A percentile compares a stretch with the other conserved stretches of the same genome.
Evolutionary conservation across 495 filamentous ascomycete genomes (phyloP).

Genomic region (Aspergillus cavernicola): DNA sequence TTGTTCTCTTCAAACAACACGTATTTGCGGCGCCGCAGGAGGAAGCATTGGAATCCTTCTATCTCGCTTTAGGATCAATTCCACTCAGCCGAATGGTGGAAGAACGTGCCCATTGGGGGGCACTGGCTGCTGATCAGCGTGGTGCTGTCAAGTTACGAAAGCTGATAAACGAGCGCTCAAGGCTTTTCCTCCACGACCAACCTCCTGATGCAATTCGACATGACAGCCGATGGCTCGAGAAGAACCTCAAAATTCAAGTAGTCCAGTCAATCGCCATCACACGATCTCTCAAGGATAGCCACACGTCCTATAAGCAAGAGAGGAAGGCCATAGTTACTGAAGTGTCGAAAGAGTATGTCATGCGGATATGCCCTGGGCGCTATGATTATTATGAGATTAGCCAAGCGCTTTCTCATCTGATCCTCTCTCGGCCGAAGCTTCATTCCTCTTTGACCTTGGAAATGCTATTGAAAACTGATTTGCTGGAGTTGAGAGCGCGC

Average conservation of each 20-base stretch:
- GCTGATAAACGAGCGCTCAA: constrained; percentile 77
- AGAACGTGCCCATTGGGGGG: constrained; percentile 47
- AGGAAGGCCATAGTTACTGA: constrained; percentile 64
- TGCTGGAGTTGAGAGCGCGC: constrained; percentile 70
- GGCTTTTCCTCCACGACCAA: constrained; percentile 82
- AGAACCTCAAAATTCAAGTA: constrained; percentile 71
- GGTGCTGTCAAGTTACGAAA: constrained; percentile 60
- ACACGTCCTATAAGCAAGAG: constrained; percentile 62
- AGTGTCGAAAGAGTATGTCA: constrained; percentile 38
- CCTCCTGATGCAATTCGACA: constrained; percentile 65
- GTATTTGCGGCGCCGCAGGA: constrained; percentile 85
- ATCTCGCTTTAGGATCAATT: constrained; percentile 50
- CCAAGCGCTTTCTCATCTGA: constrained; percentile 69
- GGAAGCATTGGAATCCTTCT: constrained; percentile 80
- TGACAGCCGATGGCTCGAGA: constrained; percentile 84
- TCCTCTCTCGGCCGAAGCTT: constrained; percentile 79
- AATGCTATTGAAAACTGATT: constrained; percentile 76
- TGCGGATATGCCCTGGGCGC: constrained; percentile 58
- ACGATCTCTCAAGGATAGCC: constrained; percentile 64
- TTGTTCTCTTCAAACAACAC: constrained; percentile 75
- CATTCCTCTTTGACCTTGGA: constrained; percentile 84
- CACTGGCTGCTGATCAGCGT: constrained; percentile 48
- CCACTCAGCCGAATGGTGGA: constrained; percentile 45
- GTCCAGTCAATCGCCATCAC: constrained; percentile 72
- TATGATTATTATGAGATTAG: constrained; percentile 88